Evolutionary conservation across 192 early-diverging fungal genomes (phyloP).

Genomic region (Powellomyces hirtus): DNA sequence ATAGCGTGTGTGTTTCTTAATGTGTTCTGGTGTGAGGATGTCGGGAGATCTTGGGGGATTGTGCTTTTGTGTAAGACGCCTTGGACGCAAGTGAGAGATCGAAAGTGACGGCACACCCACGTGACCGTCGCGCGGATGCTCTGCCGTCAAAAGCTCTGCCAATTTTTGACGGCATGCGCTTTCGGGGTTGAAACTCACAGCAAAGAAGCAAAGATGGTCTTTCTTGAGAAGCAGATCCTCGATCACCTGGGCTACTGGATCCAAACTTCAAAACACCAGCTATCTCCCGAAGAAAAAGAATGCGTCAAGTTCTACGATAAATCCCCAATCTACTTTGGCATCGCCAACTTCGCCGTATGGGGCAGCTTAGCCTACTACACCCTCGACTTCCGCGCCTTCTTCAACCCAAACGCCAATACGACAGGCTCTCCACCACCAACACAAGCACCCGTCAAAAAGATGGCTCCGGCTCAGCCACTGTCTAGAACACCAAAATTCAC

Average conservation of each 20-base stretch:
- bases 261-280: background rate
- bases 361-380: constrained; percentile 26
- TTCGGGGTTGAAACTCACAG: no score
- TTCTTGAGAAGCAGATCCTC: constrained; percentile 25
- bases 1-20: no score
- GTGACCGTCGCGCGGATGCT: no score
- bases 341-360: constrained; percentile 28
- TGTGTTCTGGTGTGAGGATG: no score
- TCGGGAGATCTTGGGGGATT: no score
- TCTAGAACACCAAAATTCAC: background rate
- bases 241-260: constrained; percentile 29
- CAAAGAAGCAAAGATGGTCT: background rate
- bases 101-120: no score
- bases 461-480: background rate
- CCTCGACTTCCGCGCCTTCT: constrained; percentile 19
- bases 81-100: no score
- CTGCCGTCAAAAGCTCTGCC: no score
- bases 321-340: constrained; percentile 7
- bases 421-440: background rate
- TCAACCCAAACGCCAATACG: background rate
- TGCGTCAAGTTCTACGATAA: constrained; percentile 21
- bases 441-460: background rate
- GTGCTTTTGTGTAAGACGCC: no score
- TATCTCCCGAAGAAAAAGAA: constrained; percentile 1
- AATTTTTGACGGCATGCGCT: no score